Percentiles rank a stretch among this genome's conserved stretches.
phyloP scores from a whole-genome alignment of 108 stramenopile genomes.

The Skeletonema grethae region DNA sequence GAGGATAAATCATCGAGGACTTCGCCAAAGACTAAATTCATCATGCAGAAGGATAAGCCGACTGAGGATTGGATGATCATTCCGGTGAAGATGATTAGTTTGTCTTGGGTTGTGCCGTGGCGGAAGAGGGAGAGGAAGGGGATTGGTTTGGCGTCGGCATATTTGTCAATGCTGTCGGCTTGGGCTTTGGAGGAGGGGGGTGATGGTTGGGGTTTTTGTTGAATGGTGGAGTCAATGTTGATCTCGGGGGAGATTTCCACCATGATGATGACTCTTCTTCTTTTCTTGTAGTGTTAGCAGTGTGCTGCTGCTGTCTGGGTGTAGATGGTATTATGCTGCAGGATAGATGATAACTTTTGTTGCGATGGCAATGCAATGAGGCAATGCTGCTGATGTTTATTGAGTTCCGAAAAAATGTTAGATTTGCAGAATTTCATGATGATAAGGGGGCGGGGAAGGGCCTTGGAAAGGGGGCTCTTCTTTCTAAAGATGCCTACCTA shows the following conservation, averaged over 20 bases:
- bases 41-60: constrained; percentile 10
- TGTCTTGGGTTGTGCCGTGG: constrained; percentile 15
- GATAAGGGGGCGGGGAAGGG: no score
- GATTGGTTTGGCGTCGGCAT: constrained; percentile 6
- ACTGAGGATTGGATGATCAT: constrained; percentile 6
- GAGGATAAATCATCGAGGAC: constrained; percentile 23
- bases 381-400: no score
- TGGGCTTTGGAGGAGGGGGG: background rate
- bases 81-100: constrained; percentile 13
- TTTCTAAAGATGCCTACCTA: no score
- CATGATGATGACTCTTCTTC: background rate
- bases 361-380: no score
- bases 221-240: background rate
- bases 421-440: no score
- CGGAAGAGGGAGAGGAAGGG: constrained; percentile 30
- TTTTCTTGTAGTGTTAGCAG: no score
- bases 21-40: constrained; percentile 41
- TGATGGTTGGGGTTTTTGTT: background rate
- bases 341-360: no score
- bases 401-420: no score
- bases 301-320: no score
- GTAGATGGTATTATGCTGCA: no score
- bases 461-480: no score
- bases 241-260: background rate
- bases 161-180: background rate